Percentiles rank a stretch among this genome's conserved stretches.
Evolutionary conservation across 1,139 yeast species (phyloP).

Genomic region (Geotrichum candidum): DNA sequence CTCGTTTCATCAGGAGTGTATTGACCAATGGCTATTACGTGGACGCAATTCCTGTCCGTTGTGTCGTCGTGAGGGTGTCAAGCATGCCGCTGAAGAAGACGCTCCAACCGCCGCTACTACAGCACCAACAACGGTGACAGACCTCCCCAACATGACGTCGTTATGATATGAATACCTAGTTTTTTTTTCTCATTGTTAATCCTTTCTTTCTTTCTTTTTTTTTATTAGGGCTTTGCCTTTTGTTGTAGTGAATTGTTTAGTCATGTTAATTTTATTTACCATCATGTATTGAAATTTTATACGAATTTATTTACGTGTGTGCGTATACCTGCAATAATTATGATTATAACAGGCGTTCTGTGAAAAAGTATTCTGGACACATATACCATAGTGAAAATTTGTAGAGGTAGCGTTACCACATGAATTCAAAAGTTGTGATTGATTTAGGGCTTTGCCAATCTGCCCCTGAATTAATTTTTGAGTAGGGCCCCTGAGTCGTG

Average conservation of each 20-base stretch:
- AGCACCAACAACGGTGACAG: background rate
- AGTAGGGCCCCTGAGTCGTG: too few species aligned
- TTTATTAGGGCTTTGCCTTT: background rate
- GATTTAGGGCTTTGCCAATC: too few species aligned
- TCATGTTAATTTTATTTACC: too few species aligned
- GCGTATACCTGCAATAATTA: too few species aligned
- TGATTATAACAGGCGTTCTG: too few species aligned
- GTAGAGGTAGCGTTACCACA: too few species aligned
- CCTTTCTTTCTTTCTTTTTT: background rate
- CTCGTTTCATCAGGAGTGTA: slow-evolving; percentile 47
- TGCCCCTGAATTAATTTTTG: too few species aligned
- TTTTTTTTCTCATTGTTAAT: background rate
- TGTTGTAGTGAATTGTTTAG: background rate
- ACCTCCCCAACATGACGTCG: background rate
- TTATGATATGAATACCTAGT: background rate
- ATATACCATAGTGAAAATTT: too few species aligned
- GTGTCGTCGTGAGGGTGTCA: slow-evolving; percentile 46
- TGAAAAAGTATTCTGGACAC: too few species aligned
- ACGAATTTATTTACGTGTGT: too few species aligned
- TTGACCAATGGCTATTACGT: slow-evolving; percentile 52
- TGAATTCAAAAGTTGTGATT: too few species aligned
- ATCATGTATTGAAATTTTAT: too few species aligned
- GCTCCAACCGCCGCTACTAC: background rate
- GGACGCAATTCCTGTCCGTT: slow-evolving; percentile 56
- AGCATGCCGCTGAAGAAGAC: slow-evolving; percentile 2